Conservation (phyloP, 2,329 filamentous ascomycete genomes). For the Botrytis squamosa region DNA sequence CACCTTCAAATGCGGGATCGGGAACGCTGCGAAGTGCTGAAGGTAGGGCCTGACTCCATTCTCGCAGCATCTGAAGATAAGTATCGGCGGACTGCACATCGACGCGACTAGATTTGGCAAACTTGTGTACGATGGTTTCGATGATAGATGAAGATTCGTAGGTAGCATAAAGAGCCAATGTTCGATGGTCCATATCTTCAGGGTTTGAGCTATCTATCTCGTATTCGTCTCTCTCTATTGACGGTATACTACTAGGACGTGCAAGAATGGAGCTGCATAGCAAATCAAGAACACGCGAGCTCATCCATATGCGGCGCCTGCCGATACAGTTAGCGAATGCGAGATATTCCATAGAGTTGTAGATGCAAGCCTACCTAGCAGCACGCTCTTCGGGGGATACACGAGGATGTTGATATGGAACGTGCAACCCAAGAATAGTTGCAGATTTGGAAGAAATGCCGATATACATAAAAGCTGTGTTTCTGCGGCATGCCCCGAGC, state of each 20-base stretch:
- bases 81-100: constrained; percentile 4
- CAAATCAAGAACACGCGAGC: constrained; percentile 15
- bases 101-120: not conserved
- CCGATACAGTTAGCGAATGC: not conserved
- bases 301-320: constrained; percentile 16
- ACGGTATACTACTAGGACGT: constrained; percentile 11
- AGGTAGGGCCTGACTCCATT: constrained; percentile 14
- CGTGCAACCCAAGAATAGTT: constrained; percentile 14
- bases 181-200: constrained; percentile 4
- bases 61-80: constrained; percentile 10
- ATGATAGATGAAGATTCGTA: constrained; percentile 14
- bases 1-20: not conserved
- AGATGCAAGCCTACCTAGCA: not conserved
- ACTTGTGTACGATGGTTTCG: not conserved
- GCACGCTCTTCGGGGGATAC: not conserved
- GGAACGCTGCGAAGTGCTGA: constrained; percentile 7
- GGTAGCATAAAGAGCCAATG: not conserved
- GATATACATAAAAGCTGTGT: constrained; percentile 15
- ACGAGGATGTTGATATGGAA: constrained; percentile 6
- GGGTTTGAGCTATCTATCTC: constrained; percentile 5
- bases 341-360: not conserved
- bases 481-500: constrained; percentile 11
- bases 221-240: constrained; percentile 14
- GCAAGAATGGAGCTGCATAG: constrained; percentile 13
- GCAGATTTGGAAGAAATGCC: constrained; percentile 12